Conservation (phyloP, 1,139 yeast species). For the Yamadazyma aaseri region DNA sequence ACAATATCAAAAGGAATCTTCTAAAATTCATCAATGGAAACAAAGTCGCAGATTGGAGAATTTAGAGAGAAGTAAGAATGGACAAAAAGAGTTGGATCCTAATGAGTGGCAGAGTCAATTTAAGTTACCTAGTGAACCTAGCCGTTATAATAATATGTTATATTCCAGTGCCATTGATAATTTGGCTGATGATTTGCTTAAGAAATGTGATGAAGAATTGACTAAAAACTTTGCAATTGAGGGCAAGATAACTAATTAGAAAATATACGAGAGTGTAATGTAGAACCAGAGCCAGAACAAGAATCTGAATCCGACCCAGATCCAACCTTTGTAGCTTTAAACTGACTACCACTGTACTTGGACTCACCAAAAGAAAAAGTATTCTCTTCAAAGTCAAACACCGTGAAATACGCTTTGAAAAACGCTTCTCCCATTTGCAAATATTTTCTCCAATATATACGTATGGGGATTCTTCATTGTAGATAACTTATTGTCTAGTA, state of each 20-base stretch:
- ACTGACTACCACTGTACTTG: too few species aligned
- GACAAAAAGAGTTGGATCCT: conserved; percentile 57
- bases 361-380: too few species aligned
- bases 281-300: too few species aligned
- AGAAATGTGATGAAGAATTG: conserved; percentile 61
- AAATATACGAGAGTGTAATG: too few species aligned
- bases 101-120: conserved; percentile 67
- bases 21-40: conserved; percentile 74
- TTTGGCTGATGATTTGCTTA: conserved; percentile 64
- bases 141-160: conserved; percentile 71
- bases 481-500: too few species aligned
- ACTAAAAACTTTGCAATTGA: conserved; percentile 61
- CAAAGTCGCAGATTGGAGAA: conserved; percentile 70
- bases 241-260: conserved; percentile 35
- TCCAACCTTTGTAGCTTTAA: too few species aligned
- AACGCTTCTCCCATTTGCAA: too few species aligned
- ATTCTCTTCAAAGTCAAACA: too few species aligned
- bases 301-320: too few species aligned
- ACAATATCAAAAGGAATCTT: conserved; percentile 67
- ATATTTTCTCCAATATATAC: too few species aligned
- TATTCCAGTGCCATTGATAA: conserved; percentile 68
- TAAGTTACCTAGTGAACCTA: conserved; percentile 73
- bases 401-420: too few species aligned
- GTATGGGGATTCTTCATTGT: too few species aligned
- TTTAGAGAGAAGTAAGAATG: conserved; percentile 54